Base-by-base conservation (phyloP, 352 stramenopile genomes). In the Peronospora destructor region DNA sequence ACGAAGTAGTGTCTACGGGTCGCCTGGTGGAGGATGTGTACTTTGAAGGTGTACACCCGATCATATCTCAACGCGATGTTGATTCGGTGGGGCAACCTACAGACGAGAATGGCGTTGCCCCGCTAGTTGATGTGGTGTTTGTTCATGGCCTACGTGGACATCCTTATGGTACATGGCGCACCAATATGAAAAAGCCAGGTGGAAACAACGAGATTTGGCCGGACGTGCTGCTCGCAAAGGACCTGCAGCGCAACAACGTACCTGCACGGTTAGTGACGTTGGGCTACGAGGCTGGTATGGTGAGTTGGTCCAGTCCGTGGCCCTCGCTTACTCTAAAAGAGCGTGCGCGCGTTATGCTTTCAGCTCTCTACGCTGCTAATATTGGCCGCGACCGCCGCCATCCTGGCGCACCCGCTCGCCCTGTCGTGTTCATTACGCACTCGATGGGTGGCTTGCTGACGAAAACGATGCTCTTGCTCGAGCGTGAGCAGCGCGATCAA, bases 361-460 rank as follows among this genome's bases (percentile, higher is more conserved):
- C 71, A 7, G 76, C 73, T 30, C 62, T 93, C 1, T 73, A 87
- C 35, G 68, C 68, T 23, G 79, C 79, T 6, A 82, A 85, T 36
- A 72, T 93, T 33, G 82, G 80, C 28, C 49, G 56, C 6, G 49
- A 65, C 33, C 47, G 49, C 25, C 40, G 21, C 13, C 42, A 61
- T 5, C 34, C 41, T 0, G 54, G 46, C 0, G 23, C 29, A 14
- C 43, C 42, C 5, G 16, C 61, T 46, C 62, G 64, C 1, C 83
- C 81, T 0, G 71, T 95, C 13, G 53, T 95, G 21, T 95, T 95
- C 53, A 60, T 95, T 17, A 88, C 83, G 13, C 85, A 95, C 60
- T 93, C 82, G 12, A 91, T 95, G 78, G 85, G 85, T 25, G 85
- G 85, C 1, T 65, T 95, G 29, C 59, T 95, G 28, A 82, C 80